These are phyloP conservation scores for Ascochyta clinopodiicola DNA, from an alignment of 2,329 filamentous ascomycete genomes.

Conservation along the genomic window DNA sequence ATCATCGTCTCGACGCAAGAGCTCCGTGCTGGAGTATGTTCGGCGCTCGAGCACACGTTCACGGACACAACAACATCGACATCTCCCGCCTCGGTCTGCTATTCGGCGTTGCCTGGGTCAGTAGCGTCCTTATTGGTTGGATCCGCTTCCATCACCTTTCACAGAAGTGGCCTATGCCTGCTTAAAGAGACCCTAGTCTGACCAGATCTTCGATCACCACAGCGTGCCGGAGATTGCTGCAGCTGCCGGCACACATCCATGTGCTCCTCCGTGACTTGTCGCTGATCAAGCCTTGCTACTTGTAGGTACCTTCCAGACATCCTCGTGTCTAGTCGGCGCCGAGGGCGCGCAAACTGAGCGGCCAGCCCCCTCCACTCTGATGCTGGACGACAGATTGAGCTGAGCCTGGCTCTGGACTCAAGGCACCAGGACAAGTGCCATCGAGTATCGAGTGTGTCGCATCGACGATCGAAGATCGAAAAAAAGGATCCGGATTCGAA, in stretches of 20 bases:
- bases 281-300: neutral
- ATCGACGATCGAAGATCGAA: neutral
- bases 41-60: too few relatives aligned
- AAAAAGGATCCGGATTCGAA: neutral
- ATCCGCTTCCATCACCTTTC: neutral
- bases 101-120: neutral
- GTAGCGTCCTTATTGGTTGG: neutral
- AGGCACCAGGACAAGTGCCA: slow-evolving; percentile 4
- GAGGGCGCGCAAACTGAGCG: neutral
- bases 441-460: neutral
- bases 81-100: neutral
- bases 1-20: neutral
- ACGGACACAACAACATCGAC: neutral
- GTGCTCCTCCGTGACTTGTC: neutral
- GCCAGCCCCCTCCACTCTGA: slow-evolving; percentile 13
- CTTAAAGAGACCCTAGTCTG: slow-evolving; percentile 6
- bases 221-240: neutral
- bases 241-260: neutral
- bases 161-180: neutral
- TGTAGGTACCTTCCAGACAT: neutral
- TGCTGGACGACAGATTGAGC: neutral
- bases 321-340: neutral
- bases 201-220: slow-evolving; percentile 9
- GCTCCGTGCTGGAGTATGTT: too few relatives aligned
- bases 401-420: slow-evolving; percentile 1